Percentiles rank a stretch among this genome's conserved stretches.
Conservation (phyloP, 257 asterid species). For the Solanum pinnatisectum region DNA sequence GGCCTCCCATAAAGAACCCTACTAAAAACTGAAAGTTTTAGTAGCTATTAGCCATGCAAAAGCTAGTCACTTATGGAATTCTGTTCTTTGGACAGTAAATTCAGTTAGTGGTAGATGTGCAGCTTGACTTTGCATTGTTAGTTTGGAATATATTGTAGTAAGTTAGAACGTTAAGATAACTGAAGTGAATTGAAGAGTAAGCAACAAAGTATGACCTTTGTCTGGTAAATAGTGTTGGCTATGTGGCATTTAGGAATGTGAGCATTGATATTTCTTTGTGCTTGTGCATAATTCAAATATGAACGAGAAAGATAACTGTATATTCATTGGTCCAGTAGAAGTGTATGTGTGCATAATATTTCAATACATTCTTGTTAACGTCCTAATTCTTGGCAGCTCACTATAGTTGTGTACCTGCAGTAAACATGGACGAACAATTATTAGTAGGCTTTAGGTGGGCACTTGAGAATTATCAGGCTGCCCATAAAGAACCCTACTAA, state of each 20-base stretch:
- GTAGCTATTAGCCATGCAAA: background rate
- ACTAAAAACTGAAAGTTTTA: slow-evolving; percentile 22
- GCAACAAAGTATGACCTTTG: background rate
- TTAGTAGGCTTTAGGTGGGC: slow-evolving; percentile 64
- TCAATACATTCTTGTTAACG: background rate
- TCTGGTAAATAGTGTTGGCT: background rate
- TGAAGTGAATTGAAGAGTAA: background rate
- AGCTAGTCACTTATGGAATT: background rate
- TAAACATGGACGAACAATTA: slow-evolving; percentile 67
- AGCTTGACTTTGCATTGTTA: background rate
- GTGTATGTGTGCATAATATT: background rate
- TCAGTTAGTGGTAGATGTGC: background rate
- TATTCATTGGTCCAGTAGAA: background rate
- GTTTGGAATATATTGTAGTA: background rate
- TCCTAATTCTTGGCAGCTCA: slow-evolving; percentile 77
- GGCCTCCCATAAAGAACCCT: slow-evolving; percentile 50
- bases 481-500: slow-evolving; percentile 54
- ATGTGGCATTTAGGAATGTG: background rate
- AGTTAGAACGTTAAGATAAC: background rate
- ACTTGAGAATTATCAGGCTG: slow-evolving; percentile 25
- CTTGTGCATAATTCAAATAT: background rate
- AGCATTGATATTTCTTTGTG: background rate
- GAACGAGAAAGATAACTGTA: background rate
- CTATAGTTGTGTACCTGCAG: slow-evolving; percentile 59
- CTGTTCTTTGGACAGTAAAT: background rate